Evolutionary conservation across 805 yeast species (phyloP), one percentile per base, ranked within the genome.

Genomic region (Citeromyces nyonsensis): DNA sequence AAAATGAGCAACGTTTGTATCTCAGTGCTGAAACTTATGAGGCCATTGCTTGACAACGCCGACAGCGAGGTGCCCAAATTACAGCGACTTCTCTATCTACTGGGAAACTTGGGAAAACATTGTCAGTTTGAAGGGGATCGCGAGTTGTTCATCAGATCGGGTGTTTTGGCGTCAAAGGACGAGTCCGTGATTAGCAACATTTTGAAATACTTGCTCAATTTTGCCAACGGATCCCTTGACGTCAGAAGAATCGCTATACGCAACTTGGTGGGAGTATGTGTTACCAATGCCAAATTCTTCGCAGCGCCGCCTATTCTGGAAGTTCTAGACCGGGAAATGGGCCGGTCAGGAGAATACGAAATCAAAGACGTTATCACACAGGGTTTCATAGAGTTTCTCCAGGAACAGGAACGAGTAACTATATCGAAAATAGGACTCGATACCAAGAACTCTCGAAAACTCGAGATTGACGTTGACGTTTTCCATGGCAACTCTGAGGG

Each of bases 71-170:
- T 36, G 14, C 52, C 61, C 3, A 71, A 62, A 39, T 42, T 77
- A 3, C 61, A 63, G 14, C 64, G 81, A 36, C 48, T 83, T 5
- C 45, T 84, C 2, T 69, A 67, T 42, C 51, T 84, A 14, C 47
- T 81, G 4, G 86, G 94, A 0, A 66, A 68, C 28, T 71, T 84
- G 52, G 93, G 86, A 0, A 61, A 76, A 30, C 66, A 64, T 40
- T 80, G 91, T 40, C 53, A 68, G n/a, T 63, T 82, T 35, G 79
- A 72, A 34, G 48, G 46, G 4, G 52, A 59, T 31, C 45, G 63
- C 10, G 49, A 47, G 0, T 33, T 59, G 2, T 70, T 74, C 39
- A 24, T 50, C 10, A 48, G 47, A 6, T 44, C 66, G 14, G 46
- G 46, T 2, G 30, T 70, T 10, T 66, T 65, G 1, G 42, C 70